Percentiles rank a stretch among this genome's conserved stretches.
Evolutionary conservation across 352 stramenopile species (phyloP).

Genomic region (Globisporangium mamillatum): DNA sequence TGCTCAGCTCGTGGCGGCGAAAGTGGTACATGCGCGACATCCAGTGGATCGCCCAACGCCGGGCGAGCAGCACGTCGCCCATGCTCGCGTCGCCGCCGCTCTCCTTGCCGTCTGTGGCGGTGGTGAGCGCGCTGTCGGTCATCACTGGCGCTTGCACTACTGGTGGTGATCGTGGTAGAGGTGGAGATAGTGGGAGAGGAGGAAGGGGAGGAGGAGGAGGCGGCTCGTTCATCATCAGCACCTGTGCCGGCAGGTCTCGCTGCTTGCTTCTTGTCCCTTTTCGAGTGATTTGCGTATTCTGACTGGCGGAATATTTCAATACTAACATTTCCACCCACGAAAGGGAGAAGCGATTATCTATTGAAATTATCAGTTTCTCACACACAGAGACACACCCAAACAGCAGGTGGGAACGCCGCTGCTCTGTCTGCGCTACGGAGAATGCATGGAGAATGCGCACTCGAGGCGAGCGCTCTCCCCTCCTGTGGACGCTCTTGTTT

Average conservation of each 20-base stretch:
- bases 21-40: conserved; percentile 67
- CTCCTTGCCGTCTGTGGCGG: not conserved
- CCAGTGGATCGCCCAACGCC: conserved; percentile 58
- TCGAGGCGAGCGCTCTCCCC: not conserved
- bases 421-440: too few relatives aligned
- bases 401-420: not conserved
- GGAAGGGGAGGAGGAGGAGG: not conserved
- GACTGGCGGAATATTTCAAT: not conserved
- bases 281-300: not conserved
- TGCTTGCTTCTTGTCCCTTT: not conserved
- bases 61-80: conserved; percentile 50
- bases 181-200: not conserved
- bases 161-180: not conserved
- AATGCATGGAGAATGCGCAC: not conserved
- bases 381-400: not conserved
- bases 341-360: not conserved
- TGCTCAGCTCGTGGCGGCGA: conserved; percentile 37
- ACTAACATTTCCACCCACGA: too few relatives aligned
- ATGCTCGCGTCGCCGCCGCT: conserved; percentile 29
- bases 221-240: not conserved
- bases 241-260: not conserved
- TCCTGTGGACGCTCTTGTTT: not conserved
- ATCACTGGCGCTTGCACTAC: not conserved
- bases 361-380: not conserved
- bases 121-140: not conserved